Conservation (phyloP, 345 rosid species). For the Acer yangbiense region DNA sequence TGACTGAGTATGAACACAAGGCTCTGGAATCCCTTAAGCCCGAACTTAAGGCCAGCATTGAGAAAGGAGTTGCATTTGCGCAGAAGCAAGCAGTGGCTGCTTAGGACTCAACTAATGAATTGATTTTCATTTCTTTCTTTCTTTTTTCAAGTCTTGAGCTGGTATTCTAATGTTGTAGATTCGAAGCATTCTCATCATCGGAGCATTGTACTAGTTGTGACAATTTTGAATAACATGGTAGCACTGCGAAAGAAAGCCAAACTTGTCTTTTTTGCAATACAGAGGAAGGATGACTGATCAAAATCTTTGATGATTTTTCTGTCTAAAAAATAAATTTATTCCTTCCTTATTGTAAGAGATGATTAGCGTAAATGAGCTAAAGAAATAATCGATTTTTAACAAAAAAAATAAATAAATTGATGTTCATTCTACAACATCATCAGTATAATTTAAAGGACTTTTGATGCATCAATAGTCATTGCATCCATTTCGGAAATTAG, state of each 20-base stretch:
- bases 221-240: constrained; percentile 25
- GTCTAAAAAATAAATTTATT: too few relatives aligned
- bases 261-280: too few relatives aligned
- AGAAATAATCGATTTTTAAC: too few relatives aligned
- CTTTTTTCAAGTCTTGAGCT: neutral
- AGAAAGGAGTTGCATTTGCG: constrained; percentile 77
- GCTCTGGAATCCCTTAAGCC: constrained; percentile 81
- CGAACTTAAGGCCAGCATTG: constrained; percentile 82
- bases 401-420: too few relatives aligned
- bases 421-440: too few relatives aligned
- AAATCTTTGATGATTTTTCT: too few relatives aligned
- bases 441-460: too few relatives aligned
- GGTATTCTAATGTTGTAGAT: constrained; percentile 31
- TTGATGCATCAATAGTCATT: too few relatives aligned
- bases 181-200: neutral
- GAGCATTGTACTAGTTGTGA: constrained; percentile 24
- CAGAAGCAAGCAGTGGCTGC: constrained; percentile 66
- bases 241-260: neutral
- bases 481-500: neutral
- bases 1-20: constrained; percentile 78
- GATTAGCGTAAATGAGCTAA: too few relatives aligned
- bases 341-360: too few relatives aligned
- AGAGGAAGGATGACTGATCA: too few relatives aligned
- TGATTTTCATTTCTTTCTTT: too few relatives aligned
- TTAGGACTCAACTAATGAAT: constrained; percentile 18